Evolutionary conservation across 1,284 basidiomycete genomes (phyloP).

Genomic region (Pulchroboletus neoregius): DNA sequence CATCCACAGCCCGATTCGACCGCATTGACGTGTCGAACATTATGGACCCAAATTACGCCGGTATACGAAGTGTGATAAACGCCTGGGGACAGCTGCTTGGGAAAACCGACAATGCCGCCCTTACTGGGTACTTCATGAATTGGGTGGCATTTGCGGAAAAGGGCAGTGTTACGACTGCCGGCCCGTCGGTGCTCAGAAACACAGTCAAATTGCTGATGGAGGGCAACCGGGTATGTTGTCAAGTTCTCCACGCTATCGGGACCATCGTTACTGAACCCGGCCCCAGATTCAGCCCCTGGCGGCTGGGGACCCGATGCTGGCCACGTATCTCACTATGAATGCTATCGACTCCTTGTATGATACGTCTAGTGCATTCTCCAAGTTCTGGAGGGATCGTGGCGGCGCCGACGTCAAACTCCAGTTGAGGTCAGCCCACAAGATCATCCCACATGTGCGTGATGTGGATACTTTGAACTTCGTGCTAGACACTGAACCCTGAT

Average conservation of each 20-base stretch:
- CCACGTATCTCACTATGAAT: constrained; percentile 8
- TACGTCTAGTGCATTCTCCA: constrained; percentile 26
- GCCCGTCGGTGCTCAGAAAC: not conserved
- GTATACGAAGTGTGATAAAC: constrained; percentile 31
- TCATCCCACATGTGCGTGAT: constrained; percentile 26
- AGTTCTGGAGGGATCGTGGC: constrained; percentile 24
- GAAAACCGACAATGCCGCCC: constrained; percentile 24
- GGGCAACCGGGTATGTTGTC: constrained; percentile 15
- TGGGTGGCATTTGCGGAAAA: constrained; percentile 33
- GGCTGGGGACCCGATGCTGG: constrained; percentile 1
- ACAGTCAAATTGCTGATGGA: constrained; percentile 14
- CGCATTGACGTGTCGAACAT: constrained; percentile 46
- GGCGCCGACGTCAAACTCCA: constrained; percentile 18
- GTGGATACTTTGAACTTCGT: not conserved
- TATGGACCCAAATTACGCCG: constrained; percentile 40
- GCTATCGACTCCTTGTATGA: constrained; percentile 25
- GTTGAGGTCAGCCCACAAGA: constrained; percentile 20
- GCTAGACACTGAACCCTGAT: not conserved
- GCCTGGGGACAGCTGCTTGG: constrained; percentile 39
- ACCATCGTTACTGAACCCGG: not conserved
- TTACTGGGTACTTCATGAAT: constrained; percentile 47
- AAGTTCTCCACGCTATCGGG: not conserved
- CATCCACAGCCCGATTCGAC: constrained; percentile 34
- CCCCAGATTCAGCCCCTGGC: constrained; percentile 19
- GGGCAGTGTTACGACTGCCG: constrained; percentile 9